These are phyloP conservation scores for Geotrichum fermentans DNA, from an alignment of 1,139 yeast species.

Conservation along the genomic window DNA sequence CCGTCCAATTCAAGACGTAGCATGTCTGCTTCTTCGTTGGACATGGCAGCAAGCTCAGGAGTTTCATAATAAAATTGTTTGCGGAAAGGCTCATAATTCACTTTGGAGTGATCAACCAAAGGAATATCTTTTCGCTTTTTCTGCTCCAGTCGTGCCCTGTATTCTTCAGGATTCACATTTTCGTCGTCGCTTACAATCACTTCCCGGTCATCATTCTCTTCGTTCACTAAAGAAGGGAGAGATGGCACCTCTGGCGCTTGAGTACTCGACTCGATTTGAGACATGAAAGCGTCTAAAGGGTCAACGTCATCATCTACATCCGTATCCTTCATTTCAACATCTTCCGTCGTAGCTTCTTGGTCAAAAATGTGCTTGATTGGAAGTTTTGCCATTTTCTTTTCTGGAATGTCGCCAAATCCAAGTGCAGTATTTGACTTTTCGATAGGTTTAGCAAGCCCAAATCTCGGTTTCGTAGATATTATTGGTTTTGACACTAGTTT, in stretches of 20 bases:
- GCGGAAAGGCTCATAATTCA: slow-evolving; percentile 51
- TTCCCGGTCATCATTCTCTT: slow-evolving; percentile 29
- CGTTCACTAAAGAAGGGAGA: slow-evolving; percentile 25
- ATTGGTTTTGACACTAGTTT: slow-evolving; percentile 12
- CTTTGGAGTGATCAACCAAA: slow-evolving; percentile 45
- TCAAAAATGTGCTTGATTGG: neutral
- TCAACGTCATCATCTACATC: slow-evolving; percentile 33
- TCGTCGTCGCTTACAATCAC: slow-evolving; percentile 34
- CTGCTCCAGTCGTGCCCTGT: slow-evolving; percentile 37
- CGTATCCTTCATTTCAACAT: slow-evolving; percentile 13
- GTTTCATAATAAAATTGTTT: slow-evolving; percentile 66
- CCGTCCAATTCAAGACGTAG: slow-evolving; percentile 58
- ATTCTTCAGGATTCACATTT: slow-evolving; percentile 32
- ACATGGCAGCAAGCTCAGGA: slow-evolving; percentile 46
- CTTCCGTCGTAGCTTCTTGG: slow-evolving; percentile 5
- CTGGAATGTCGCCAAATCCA: slow-evolving; percentile 10
- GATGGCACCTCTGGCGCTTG: slow-evolving; percentile 14
- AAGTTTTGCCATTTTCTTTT: neutral
- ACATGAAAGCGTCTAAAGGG: slow-evolving; percentile 41
- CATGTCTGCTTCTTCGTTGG: slow-evolving; percentile 50
- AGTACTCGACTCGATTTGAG: slow-evolving; percentile 25
- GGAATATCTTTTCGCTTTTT: slow-evolving; percentile 43
- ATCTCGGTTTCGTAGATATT: neutral
- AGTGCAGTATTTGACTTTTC: slow-evolving; percentile 3
- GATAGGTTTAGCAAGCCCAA: slow-evolving; percentile 2